These are phyloP conservation scores for Ottelia alismoides DNA, from an alignment of 106 monocot species.

Conservation along the genomic window DNA sequence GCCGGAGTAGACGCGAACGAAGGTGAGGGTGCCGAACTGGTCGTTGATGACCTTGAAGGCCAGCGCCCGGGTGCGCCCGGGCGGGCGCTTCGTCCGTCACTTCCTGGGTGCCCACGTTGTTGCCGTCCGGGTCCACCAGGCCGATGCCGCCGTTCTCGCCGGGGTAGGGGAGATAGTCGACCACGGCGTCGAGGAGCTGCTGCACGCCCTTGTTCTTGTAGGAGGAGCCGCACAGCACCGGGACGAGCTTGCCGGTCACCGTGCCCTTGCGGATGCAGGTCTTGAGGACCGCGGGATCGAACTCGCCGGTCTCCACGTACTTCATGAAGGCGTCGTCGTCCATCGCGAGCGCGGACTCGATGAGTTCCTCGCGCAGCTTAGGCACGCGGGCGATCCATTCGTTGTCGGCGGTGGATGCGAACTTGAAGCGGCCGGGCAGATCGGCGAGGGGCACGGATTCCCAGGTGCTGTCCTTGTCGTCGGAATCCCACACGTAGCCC, in stretches of 20 bases:
- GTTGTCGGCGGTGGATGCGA: slow-evolving; percentile 70
- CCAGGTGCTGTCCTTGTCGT: too few relatives aligned
- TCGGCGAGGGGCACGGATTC: slow-evolving; percentile 88
- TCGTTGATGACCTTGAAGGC: slow-evolving; percentile 99
- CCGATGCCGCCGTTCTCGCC: slow-evolving; percentile 82
- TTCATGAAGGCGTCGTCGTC: slow-evolving; percentile 82
- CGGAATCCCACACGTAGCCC: slow-evolving; percentile 68
- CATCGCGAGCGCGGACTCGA: slow-evolving; percentile 78
- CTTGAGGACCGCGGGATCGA: slow-evolving; percentile 66
- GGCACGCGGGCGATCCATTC: slow-evolving; percentile 52
- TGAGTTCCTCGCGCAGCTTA: slow-evolving; percentile 63
- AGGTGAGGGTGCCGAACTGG: slow-evolving; percentile 88
- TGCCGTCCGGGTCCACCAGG: slow-evolving; percentile 68
- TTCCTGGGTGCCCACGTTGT: too few relatives aligned
- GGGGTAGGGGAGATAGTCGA: slow-evolving; percentile 96
- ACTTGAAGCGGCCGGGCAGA: slow-evolving; percentile 70
- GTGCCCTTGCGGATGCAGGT: slow-evolving; percentile 79
- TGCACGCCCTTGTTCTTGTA: slow-evolving; percentile 99
- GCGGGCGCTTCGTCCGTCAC: slow-evolving; percentile 47
- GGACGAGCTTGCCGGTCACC: slow-evolving; percentile 57
- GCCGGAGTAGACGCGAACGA: slow-evolving; percentile 80
- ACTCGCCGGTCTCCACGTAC: slow-evolving; percentile 81
- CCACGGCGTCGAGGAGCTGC: slow-evolving; percentile 87
- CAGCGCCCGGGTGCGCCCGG: slow-evolving; percentile 71
- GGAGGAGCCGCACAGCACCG: slow-evolving; percentile 93